Evolutionary conservation across 2,329 filamentous ascomycete genomes (phyloP), one percentile per base, ranked within the genome.

Genomic region (Aureobasidium musti): DNA sequence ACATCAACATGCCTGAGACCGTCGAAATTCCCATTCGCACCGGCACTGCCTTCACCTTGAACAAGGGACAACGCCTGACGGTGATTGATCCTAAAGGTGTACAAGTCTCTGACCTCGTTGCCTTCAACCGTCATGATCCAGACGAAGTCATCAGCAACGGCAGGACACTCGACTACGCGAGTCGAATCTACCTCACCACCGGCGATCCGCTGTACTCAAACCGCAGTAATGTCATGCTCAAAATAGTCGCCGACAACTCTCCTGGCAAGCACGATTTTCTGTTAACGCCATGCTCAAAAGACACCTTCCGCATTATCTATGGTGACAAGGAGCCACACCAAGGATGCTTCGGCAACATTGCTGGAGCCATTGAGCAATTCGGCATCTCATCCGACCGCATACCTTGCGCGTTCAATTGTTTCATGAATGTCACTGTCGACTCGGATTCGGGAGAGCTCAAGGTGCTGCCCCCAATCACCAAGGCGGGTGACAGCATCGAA

Each of bases 381-480:
- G 70, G 71, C 21, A 71, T 72, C 26, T 50, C 60, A 4, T 65
- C 70, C 28, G 71, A 72, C 47, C 63, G 68, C 11, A 70, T 72
- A 14, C 72, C 72, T 26, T 70, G 67, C 39, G 69, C 72, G 2
- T 72, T 73, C 67, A 73, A 73, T 39, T 72, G 71, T 59, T 73
- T 73, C 47, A 73, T 73, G 72, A 72, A 73, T 30, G 71, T 73
- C 17, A 67, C 68, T 26, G 65, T 73, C n/a, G 70, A 72, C 67
- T 68, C 69, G 3, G 43, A 68, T 21, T 72, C 69, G 14, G 71
- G 71, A 13, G 67, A 69, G 41, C 60, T 73, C 45, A 70, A 66
- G 39, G 71, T 73, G 17, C 28, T 70, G 26, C 70, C 71, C n/a
- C 71, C 71, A 13, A 68, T 70, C 26, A 69, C 69, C 0, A 72